A percentile compares a stretch with the other conserved stretches of the same genome.
Evolutionary conservation across 208 protist species (phyloP).

Genomic region (Crithidia thermophila): DNA sequence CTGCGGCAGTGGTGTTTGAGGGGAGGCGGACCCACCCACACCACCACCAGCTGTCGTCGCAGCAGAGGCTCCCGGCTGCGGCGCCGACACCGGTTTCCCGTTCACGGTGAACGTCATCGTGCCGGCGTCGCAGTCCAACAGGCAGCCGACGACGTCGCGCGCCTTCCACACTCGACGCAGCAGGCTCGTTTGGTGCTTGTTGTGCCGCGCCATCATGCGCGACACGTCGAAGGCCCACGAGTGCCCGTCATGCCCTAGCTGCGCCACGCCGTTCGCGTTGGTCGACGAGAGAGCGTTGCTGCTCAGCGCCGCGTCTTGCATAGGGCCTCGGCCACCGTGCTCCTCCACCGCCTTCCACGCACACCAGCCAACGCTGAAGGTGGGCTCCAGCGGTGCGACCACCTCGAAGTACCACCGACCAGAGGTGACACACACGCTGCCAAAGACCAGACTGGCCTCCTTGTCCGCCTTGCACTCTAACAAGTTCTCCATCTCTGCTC

Average conservation of each 20-base stretch:
- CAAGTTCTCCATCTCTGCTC: constrained; percentile 18
- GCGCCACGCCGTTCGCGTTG: constrained; percentile 4
- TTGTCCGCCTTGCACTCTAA: constrained; percentile 48
- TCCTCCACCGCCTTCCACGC: constrained; percentile 33
- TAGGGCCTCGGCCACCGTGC: constrained; percentile 1
- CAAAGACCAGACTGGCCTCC: constrained; percentile 59
- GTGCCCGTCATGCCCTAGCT: constrained; percentile 67
- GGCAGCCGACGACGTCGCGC: constrained; percentile 87
- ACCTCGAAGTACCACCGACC: constrained; percentile 93
- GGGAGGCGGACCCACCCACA: constrained; percentile 29
- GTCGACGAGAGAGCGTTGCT: neutral
- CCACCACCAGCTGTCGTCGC: neutral
- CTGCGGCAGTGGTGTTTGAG: too few relatives aligned
- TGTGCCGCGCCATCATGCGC: constrained; percentile 75
- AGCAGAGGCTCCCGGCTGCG: constrained; percentile 22
- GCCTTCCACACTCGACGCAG: constrained; percentile 66
- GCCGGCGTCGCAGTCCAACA: constrained; percentile 81
- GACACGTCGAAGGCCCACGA: constrained; percentile 88
- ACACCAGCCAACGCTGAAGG: constrained; percentile 66
- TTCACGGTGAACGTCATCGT: constrained; percentile 85
- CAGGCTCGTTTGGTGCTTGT: constrained; percentile 62
- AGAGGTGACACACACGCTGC: constrained; percentile 64
- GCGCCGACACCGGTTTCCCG: constrained; percentile 42
- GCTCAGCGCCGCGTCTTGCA: neutral
- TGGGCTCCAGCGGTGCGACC: constrained; percentile 37